Conservation (phyloP, 2,329 filamentous ascomycete species). For the Apiospora phragmitis region DNA sequence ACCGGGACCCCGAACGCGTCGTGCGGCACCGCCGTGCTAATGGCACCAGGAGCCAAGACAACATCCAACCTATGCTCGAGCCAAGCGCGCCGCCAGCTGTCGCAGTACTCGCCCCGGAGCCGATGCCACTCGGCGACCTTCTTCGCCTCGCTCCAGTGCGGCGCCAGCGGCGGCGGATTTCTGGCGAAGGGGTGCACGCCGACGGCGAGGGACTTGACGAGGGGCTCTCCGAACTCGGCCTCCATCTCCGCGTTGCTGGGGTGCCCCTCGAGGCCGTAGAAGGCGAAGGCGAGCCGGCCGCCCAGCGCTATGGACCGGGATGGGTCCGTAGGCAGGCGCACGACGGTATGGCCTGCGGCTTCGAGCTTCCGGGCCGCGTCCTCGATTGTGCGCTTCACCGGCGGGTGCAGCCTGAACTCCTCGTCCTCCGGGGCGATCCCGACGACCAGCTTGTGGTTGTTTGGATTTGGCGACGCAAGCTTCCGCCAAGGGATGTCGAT, state of each 20-base stretch:
- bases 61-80: slow-evolving; percentile 47
- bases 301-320: slow-evolving; percentile 28
- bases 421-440: slow-evolving; percentile 50
- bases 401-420: slow-evolving; percentile 50
- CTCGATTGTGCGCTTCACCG: slow-evolving; percentile 46
- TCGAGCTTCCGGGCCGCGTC: slow-evolving; percentile 39
- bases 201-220: slow-evolving; percentile 38
- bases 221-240: slow-evolving; percentile 40
- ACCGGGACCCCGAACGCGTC: slow-evolving; percentile 48
- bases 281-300: slow-evolving; percentile 39
- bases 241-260: slow-evolving; percentile 34
- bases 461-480: slow-evolving; percentile 13
- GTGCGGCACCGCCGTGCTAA: slow-evolving; percentile 51
- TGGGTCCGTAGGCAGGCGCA: slow-evolving; percentile 33
- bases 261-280: slow-evolving; percentile 29
- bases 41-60: slow-evolving; percentile 48
- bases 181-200: slow-evolving; percentile 22
- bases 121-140: slow-evolving; percentile 41
- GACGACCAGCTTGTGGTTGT: slow-evolving; percentile 38
- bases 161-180: slow-evolving; percentile 31
- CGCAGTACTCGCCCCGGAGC: slow-evolving; percentile 33
- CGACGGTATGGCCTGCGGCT: slow-evolving; percentile 44
- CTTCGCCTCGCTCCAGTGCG: slow-evolving; percentile 34
- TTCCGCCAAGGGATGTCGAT: slow-evolving; percentile 47
- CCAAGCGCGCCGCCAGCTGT: slow-evolving; percentile 43